Evolutionary conservation across 768 basidiomycete species (phyloP).

Genomic region (Hydnomerulius pinastri): DNA sequence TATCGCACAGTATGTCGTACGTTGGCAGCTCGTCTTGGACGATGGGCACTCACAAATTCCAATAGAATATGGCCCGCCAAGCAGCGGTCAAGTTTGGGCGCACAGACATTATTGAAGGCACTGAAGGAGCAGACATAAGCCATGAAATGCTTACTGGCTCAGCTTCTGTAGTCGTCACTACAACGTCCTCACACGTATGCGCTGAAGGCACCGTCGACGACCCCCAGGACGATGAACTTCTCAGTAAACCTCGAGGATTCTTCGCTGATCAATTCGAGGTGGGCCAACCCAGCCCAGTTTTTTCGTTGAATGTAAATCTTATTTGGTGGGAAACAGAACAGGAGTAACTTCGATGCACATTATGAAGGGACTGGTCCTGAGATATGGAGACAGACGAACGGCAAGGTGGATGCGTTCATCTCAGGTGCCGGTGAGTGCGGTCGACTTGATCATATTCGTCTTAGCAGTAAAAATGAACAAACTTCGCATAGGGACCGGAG

Average conservation of each 20-base stretch:
- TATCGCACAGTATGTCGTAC: constrained; percentile 59
- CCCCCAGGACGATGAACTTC: constrained; percentile 43
- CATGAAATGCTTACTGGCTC: constrained; percentile 46
- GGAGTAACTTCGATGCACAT: constrained; percentile 89
- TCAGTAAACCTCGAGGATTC: constrained; percentile 69
- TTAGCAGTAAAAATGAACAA: neutral
- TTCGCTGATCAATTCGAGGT: constrained; percentile 98
- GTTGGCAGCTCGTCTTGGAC: constrained; percentile 25
- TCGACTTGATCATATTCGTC: neutral
- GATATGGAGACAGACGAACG: constrained; percentile 91
- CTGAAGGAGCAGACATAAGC: constrained; percentile 18
- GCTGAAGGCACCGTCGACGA: constrained; percentile 30
- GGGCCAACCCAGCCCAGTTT: neutral
- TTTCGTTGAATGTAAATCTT: neutral
- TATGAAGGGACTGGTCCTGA: constrained; percentile 90
- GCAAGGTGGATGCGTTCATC: constrained; percentile 80
- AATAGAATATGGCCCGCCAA: constrained; percentile 83
- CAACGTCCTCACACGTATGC: constrained; percentile 46
- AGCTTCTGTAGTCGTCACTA: constrained; percentile 53
- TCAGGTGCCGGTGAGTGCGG: constrained; percentile 73
- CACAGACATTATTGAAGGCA: constrained; percentile 27
- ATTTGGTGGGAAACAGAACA: constrained; percentile 52
- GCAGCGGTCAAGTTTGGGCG: constrained; percentile 75
- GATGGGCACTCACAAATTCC: neutral
- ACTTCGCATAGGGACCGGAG: constrained; percentile 77